Base-by-base conservation (phyloP, 108 stramenopile species). In the Phaeodactylum tricornutum region DNA sequence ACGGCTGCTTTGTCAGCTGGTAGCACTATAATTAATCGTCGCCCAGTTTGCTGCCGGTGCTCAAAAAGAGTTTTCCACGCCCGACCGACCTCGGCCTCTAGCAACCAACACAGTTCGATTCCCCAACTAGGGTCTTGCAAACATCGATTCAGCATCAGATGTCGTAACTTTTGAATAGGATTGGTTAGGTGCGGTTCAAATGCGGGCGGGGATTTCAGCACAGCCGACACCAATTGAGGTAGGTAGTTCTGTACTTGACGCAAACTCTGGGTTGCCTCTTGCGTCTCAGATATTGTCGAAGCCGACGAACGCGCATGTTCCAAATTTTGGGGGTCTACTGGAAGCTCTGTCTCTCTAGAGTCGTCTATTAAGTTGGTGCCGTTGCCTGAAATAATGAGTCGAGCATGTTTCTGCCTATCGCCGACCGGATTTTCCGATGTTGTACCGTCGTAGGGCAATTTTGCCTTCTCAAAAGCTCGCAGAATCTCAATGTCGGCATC, bases 71-170 rank as follows among this genome's bases (percentile, higher is more conserved):
- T 64, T 33, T 91, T 91, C 84, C 88, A 91, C 12, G 77, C 69
- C 7, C 82, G 62, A 2, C 88, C 88, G n/a, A 91, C 88, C 50
- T 91, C 88, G 31, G 88, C 84, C 70, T 91, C 88, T 31, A 91
- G 61, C 14, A 85, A 63, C 88, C 88, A 91, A 57, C 88, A 91
- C 61, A 84, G 53, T 51, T 77, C 84, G 44, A 84, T 79, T 14
- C 88, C 88, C 62, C 84, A 67, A 32, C 80, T 79, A 7, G 88
- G 78, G 55, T 91, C 72, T 36, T 66, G 60, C 17, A 64, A 47
- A 59, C 84, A 84, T 60, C 75, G 60, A 25, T 62, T 48, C 20
- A 86, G 55, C 19, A 91, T 47, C 3, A 91, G 44, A 12, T 55
- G 49, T 28, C 84, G 81, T 20, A 86, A 49, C 38, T 79, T 71